These are phyloP conservation scores for Blastobotrys chiropterorum DNA, from an alignment of 805 yeast species.

Conservation along the genomic window DNA sequence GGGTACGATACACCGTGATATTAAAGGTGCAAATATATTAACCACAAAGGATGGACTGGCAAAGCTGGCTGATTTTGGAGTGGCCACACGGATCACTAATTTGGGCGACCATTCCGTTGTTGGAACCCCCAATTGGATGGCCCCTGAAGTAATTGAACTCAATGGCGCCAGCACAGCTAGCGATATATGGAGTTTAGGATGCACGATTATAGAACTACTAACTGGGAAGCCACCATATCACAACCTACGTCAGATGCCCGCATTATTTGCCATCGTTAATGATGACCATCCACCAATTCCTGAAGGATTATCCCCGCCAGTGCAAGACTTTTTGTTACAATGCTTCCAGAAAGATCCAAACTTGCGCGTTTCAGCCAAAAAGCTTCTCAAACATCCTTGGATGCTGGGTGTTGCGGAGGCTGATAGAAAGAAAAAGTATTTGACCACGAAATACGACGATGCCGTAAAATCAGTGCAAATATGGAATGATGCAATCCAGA, in stretches of 20 bases:
- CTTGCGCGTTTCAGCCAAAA: constrained; percentile 48
- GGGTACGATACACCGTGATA: constrained; percentile 72
- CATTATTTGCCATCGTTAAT: constrained; percentile 76
- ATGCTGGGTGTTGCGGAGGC: constrained; percentile 25
- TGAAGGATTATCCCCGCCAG: constrained; percentile 33
- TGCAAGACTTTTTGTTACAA: constrained; percentile 52
- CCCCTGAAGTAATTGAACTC: constrained; percentile 85
- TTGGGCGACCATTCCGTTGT: constrained; percentile 31
- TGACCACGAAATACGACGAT: constrained; percentile 16
- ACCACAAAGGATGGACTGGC: constrained; percentile 57
- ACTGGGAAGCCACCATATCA: constrained; percentile 87
- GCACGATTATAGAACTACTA: constrained; percentile 83
- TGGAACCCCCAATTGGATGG: constrained; percentile 99
- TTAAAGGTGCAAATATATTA: constrained; percentile 68
- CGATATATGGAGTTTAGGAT: constrained; percentile 82
- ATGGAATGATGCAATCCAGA: constrained; percentile 24
- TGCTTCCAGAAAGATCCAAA: constrained; percentile 71
- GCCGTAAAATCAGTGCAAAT: constrained; percentile 27
- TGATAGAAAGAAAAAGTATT: constrained; percentile 4
- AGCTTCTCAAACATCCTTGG: constrained; percentile 60
- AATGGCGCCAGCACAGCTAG: constrained; percentile 84
- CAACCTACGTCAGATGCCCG: constrained; percentile 67
- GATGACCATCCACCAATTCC: constrained; percentile 71
- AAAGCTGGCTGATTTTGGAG: constrained; percentile 74
- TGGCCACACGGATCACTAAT: constrained; percentile 47